These are phyloP conservation scores for Aegle marmelos DNA, from an alignment of 345 rosid genomes.

Conservation along the genomic window DNA sequence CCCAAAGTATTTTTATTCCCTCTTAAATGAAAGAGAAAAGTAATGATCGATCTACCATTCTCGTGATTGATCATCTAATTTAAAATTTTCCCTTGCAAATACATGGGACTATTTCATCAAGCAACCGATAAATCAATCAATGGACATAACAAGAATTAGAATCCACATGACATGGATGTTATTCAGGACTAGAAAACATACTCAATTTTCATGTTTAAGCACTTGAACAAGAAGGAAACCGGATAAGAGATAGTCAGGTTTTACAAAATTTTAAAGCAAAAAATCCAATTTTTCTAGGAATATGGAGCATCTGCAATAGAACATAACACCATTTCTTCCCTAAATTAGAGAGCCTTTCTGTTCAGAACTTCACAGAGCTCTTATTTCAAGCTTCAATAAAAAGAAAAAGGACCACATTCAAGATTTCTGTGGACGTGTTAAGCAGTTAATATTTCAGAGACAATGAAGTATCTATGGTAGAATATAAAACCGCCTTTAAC, in stretches of 20 bases:
- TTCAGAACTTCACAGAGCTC: not conserved
- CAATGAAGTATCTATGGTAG: not conserved
- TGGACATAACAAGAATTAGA: not conserved
- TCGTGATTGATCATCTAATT: not conserved
- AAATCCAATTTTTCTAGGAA: not conserved
- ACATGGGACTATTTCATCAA: not conserved
- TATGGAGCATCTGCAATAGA: not conserved
- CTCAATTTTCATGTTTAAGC: not conserved
- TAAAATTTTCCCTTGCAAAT: not conserved
- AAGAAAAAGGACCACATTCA: not conserved
- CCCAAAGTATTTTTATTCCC: not conserved
- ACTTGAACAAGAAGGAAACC: not conserved
- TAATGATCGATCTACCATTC: not conserved
- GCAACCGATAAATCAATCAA: not conserved
- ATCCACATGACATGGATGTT: not conserved
- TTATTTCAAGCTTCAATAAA: not conserved
- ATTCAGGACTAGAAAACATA: not conserved
- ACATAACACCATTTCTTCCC: not conserved
- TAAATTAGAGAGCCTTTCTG: not conserved
- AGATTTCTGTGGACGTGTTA: not conserved
- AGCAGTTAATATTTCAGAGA: not conserved
- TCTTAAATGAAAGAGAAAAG: not conserved
- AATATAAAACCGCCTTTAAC: not conserved
- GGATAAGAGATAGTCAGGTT: not conserved
- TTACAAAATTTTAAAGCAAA: not conserved